Evolutionary conservation across 2,329 filamentous ascomycete species (phyloP).

Genomic region (Leptographium wingfieldii): DNA sequence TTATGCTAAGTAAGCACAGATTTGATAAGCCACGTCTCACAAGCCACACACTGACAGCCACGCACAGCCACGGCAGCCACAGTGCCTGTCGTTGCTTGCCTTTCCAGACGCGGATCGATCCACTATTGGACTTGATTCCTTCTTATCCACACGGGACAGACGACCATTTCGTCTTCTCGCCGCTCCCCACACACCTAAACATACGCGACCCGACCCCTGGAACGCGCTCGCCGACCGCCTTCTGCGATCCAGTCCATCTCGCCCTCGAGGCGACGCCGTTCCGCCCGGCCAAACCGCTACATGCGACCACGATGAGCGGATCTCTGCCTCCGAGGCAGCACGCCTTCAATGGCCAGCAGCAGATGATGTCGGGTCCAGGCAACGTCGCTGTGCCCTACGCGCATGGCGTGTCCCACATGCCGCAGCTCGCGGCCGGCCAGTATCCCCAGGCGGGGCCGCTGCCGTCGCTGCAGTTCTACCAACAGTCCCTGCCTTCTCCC

Average conservation of each 20-base stretch:
- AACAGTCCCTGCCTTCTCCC: slow-evolving; percentile 5
- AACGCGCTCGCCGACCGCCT: neutral
- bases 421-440: slow-evolving; percentile 5
- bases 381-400: slow-evolving; percentile 8
- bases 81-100: neutral
- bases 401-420: slow-evolving; percentile 7
- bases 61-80: neutral
- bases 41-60: neutral
- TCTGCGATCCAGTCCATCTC: neutral
- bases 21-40: neutral
- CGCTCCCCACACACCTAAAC: neutral
- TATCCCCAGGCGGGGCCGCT: slow-evolving; percentile 1
- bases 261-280: neutral
- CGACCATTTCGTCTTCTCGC: neutral
- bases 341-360: slow-evolving; percentile 27
- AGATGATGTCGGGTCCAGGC: slow-evolving; percentile 8
- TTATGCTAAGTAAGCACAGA: too few species aligned
- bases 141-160: neutral
- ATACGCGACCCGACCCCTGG: neutral
- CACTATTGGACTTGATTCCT: neutral
- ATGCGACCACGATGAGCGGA: slow-evolving; percentile 26
- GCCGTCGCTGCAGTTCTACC: slow-evolving; percentile 9
- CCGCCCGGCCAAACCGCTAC: neutral
- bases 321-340: slow-evolving; percentile 26
- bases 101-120: neutral